Base-by-base conservation (phyloP, 2,329 filamentous ascomycete genomes). In the Verticillium albo-atrum region DNA sequence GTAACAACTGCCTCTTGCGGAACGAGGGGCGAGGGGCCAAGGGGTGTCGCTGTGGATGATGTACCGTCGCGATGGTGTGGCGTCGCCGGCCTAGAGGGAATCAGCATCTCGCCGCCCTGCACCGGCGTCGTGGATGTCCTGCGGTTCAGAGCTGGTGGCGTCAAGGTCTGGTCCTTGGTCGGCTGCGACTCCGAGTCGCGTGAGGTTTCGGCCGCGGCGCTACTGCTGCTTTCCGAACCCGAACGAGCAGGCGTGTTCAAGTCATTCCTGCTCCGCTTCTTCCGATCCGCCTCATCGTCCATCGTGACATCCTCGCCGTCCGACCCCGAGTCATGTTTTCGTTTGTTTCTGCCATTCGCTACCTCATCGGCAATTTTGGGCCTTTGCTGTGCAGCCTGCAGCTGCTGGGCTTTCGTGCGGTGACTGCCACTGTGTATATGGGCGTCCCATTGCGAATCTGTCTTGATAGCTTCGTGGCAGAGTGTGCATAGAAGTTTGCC, bases 401-500 rank as follows among this genome's bases (percentile, higher is more conserved):
- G 25, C 17, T 30, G 25, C 51, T 53, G 51, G 14, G 27, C 15
- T 12, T 53, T 53, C 3, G 7, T 26, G 5, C 14, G 14, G 25
- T 53, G 51, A 7, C 9, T n/a, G 25, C 51, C 28, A 63, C 79
- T 76, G 55, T 78, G 77, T 37, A 85, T 62, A 68, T 92, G 89
- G 14, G 77, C 75, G 23, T 89, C 83, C 89, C 89, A 92, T 32
- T 88, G 76, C 1, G 81, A 75, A 66, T 91, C 89, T 52, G 83
- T 80, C 72, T 88, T 89, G 68, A 91, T 71, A 37, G 80, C 76
- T 55, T 86, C 79, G 68, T 83, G 84, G 69, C 89, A 92, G 26
- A 89, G 73, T 61, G 81, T 83, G 75, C 89, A 92, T 28, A 86
- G 75, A 1, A 92, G 82, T 67, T 85, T 87, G 62, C 89, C 89